Conservation (phyloP, 441 rosid genomes). For the Pelargonium fulgidum region DNA sequence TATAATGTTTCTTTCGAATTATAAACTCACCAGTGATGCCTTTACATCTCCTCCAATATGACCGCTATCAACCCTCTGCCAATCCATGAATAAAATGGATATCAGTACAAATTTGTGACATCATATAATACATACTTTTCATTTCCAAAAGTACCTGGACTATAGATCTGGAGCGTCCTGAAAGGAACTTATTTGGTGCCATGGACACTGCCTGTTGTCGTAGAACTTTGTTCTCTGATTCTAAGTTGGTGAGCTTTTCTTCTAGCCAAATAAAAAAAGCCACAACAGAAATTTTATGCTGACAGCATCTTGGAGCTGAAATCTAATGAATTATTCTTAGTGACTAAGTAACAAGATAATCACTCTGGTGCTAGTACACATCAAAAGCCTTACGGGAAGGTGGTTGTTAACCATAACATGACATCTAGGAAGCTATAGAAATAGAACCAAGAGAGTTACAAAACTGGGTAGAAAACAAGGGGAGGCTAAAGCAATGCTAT, state of each 20-base stretch:
- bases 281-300: slow-evolving; percentile 10
- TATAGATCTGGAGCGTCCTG: slow-evolving; percentile 92
- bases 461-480: not conserved
- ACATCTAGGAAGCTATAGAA: not conserved
- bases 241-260: slow-evolving; percentile 78
- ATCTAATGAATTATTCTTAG: not conserved
- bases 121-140: not conserved
- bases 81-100: slow-evolving; percentile 14
- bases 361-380: not conserved
- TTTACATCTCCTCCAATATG: slow-evolving; percentile 56
- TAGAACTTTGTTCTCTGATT: slow-evolving; percentile 91
- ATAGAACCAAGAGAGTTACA: not conserved
- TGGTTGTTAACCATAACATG: not conserved
- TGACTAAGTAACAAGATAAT: no score
- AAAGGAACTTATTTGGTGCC: slow-evolving; percentile 95
- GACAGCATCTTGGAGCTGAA: not conserved
- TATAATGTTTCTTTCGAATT: not conserved
- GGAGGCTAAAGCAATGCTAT: not conserved
- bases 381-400: not conserved
- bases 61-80: slow-evolving; percentile 83
- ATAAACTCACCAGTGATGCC: slow-evolving; percentile 46
- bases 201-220: slow-evolving; percentile 94
- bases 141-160: slow-evolving; percentile 54
- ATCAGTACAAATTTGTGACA: slow-evolving; percentile 14
- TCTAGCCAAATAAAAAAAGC: slow-evolving; percentile 53